Base-by-base conservation (phyloP, 2,329 filamentous ascomycete species). In the Monosporascus sp. region DNA sequence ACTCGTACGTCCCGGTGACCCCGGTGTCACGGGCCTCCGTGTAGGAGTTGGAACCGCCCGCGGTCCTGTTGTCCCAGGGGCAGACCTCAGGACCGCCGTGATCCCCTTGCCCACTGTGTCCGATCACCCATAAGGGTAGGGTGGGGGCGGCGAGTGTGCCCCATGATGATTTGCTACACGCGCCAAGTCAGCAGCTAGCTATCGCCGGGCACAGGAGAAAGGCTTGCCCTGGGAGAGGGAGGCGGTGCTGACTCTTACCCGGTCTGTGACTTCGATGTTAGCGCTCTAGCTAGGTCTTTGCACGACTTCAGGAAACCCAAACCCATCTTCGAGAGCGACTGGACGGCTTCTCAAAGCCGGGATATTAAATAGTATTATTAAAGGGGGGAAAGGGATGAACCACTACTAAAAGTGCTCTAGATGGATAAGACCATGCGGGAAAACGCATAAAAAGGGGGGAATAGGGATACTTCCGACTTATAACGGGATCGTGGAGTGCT, bases 1-100 rank as follows among this genome's bases (percentile, higher is more conserved):
- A 80, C 56, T 82, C 75, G 57, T 82, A 83, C 39, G 72, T 71
- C 11, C 82, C 70, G 22, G 78, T 81, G 2, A 82, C 74, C 14
- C 80, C 78, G 0, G 82, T 84, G 36, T 70, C 66, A 1, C 81
- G 80, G 31, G 68, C 68, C 5, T 72, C 66, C 2, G 67, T 65
- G 55, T 80, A 80, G 47, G 80, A 80, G 63, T 83, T 79, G 51
- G 74, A 79, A 38, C 62, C 62, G 6, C 62, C 63, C 34, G 72
- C 65, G 18, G 70, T 72, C 44, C 70, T 65, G 5, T 60, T 62
- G 25, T 78, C 80, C 81, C 81, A 84, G 2, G 81, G 81, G 48
- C 54, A 27, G 11, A 41, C 53, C 14, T 44, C 52, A n/a, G 51
- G 48, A 25, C 47, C 55, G 15, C 42, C 52, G 22, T 51, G 48